Conservation (phyloP, 2,329 filamentous ascomycete species). For the Curvularia spicifera region DNA sequence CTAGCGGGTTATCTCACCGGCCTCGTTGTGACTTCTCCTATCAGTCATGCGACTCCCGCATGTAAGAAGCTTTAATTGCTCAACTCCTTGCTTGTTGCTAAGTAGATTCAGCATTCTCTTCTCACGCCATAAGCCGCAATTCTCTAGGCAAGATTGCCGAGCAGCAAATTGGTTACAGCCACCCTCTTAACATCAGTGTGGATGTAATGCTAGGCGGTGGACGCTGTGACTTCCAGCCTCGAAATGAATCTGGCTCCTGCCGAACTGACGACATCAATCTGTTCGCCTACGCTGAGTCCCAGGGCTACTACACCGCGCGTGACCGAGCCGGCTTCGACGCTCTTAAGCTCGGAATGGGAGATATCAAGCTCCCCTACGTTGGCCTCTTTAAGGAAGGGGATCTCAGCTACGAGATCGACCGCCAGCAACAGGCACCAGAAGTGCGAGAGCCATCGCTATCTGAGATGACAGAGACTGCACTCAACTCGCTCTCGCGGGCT, state of each 20-base stretch:
- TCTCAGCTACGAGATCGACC: conserved; percentile 40
- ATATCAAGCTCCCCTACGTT: conserved; percentile 45
- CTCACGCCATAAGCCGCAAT: conserved; percentile 46
- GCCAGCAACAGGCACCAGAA: conserved; percentile 43
- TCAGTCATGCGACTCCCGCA: conserved; percentile 36
- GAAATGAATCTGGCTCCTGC: conserved; percentile 47
- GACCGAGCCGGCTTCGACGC: conserved; percentile 48
- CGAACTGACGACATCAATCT: conserved; percentile 49
- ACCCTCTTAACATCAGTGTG: conserved; percentile 50
- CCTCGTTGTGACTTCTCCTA: conserved; percentile 53
- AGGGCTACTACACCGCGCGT: conserved; percentile 49
- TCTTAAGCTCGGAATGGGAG: conserved; percentile 33
- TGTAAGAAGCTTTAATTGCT: conserved; percentile 9
- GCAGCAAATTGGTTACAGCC: conserved; percentile 51
- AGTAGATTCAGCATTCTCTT: conserved; percentile 32
- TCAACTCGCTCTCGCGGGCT: conserved; percentile 47
- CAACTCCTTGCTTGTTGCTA: background rate
- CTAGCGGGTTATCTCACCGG: conserved; percentile 51
- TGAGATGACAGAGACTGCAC: conserved; percentile 51
- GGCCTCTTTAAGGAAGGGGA: conserved; percentile 50
- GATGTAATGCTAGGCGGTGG: conserved; percentile 53
- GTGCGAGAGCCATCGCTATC: conserved; percentile 49
- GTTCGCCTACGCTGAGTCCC: conserved; percentile 43
- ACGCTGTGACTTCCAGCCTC: conserved; percentile 52
- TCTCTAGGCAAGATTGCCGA: conserved; percentile 49